A percentile compares a stretch with the other conserved stretches of the same genome.
Conservation (phyloP, 108 stramenopile genomes). For the Cylindrotheca closterium region DNA sequence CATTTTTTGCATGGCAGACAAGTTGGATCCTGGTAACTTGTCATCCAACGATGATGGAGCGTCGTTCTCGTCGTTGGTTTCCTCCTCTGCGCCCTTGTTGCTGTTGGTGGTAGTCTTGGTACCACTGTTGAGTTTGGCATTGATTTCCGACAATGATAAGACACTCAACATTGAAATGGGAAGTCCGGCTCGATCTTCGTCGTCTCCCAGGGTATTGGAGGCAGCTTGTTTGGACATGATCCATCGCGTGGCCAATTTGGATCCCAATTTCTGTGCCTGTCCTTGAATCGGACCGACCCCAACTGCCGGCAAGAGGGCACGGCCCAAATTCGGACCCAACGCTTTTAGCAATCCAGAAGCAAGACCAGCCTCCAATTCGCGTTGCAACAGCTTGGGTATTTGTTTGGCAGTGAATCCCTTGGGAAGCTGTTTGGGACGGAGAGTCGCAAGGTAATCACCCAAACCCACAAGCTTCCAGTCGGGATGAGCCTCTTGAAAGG, state of each 20-base stretch:
- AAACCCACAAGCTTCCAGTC: slow-evolving; percentile 37
- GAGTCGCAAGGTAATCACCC: slow-evolving; percentile 44
- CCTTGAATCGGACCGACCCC: slow-evolving; percentile 25
- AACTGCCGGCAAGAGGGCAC: slow-evolving; percentile 41
- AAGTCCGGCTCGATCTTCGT: too few species aligned
- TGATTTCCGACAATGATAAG: too few species aligned
- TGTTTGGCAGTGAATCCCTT: slow-evolving; percentile 3
- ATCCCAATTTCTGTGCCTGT: slow-evolving; percentile 2
- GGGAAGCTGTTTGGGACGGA: slow-evolving; percentile 22
- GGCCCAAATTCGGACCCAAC: slow-evolving; percentile 38
- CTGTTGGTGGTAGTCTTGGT: neutral
- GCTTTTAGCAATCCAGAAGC: slow-evolving; percentile 25
- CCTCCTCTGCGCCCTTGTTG: neutral
- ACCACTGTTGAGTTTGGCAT: too few species aligned
- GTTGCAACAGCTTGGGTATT: slow-evolving; percentile 25
- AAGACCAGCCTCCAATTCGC: slow-evolving; percentile 39
- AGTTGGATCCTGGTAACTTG: slow-evolving; percentile 1
- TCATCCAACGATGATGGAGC: neutral
- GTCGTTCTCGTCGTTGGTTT: too few species aligned
- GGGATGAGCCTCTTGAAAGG: slow-evolving; percentile 19
- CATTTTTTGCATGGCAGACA: slow-evolving; percentile 26
- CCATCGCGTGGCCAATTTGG: slow-evolving; percentile 18
- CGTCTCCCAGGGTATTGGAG: neutral
- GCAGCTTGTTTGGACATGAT: neutral
- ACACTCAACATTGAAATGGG: too few species aligned